A percentile compares a stretch with the other conserved stretches of the same genome.
Conservation (phyloP, 768 basidiomycete species). For the Cantharellus cinnabarinus region DNA sequence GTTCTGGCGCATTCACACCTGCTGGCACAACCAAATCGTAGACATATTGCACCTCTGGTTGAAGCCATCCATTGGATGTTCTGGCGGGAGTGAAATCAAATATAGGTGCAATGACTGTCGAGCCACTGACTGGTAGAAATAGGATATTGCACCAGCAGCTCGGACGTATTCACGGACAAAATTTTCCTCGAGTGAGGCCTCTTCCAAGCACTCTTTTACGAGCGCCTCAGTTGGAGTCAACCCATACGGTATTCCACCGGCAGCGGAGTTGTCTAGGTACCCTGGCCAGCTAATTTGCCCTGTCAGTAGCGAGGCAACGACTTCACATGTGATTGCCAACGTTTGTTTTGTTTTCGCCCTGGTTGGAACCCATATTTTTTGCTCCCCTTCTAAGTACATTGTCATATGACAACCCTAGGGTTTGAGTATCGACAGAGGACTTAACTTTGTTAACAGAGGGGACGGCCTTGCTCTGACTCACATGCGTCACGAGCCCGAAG, state of each 20-base stretch:
- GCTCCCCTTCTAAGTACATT: constrained; percentile 27
- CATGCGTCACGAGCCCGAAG: constrained; percentile 73
- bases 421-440: neutral
- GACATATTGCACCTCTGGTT: constrained; percentile 72
- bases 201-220: constrained; percentile 84
- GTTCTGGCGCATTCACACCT: constrained; percentile 30
- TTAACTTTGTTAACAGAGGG: neutral
- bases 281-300: constrained; percentile 45
- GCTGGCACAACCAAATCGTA: constrained; percentile 64
- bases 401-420: constrained; percentile 65
- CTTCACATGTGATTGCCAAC: constrained; percentile 11
- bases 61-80: constrained; percentile 54
- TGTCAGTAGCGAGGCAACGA: neutral
- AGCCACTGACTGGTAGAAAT: constrained; percentile 45
- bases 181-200: constrained; percentile 60
- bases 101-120: neutral
- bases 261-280: constrained; percentile 74
- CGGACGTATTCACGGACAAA: constrained; percentile 39
- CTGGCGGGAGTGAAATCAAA: constrained; percentile 15
- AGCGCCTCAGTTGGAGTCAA: constrained; percentile 50
- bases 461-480: neutral
- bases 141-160: constrained; percentile 51
- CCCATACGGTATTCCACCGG: constrained; percentile 78
- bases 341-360: constrained; percentile 76
- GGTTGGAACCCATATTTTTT: constrained; percentile 74